phyloP scores from a whole-genome alignment of 208 protist species.

The Acanthamoeba lenticulata region DNA sequence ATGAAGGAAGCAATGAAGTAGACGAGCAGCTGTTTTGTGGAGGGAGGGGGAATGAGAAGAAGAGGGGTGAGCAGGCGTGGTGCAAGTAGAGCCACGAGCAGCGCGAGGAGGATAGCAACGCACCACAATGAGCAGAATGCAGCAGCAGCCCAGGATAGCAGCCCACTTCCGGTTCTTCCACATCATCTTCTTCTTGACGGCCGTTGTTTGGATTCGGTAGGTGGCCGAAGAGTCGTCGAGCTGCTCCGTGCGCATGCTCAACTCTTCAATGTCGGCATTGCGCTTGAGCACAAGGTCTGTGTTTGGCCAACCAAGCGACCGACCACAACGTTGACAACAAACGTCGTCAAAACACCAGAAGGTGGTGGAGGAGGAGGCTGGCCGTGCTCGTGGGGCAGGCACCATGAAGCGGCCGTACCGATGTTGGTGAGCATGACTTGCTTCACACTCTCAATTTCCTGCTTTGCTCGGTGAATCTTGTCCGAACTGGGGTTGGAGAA shows the following conservation, averaged over 20 bases:
- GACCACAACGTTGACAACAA: neutral
- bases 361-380: neutral
- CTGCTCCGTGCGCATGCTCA: slow-evolving; percentile 3
- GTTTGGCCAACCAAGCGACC: neutral
- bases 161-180: slow-evolving; percentile 42
- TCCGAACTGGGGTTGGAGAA: slow-evolving; percentile 17
- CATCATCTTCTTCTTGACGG: slow-evolving; percentile 48
- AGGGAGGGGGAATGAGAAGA: neutral
- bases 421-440: slow-evolving; percentile 15
- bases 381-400: neutral
- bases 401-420: neutral
- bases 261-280: slow-evolving; percentile 37
- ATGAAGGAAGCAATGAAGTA: neutral
- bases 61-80: neutral
- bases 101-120: neutral
- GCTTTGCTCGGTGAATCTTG: neutral
- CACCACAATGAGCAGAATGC: neutral
- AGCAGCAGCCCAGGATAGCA: slow-evolving; percentile 15
- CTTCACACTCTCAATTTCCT: slow-evolving; percentile 21
- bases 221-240: neutral
- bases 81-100: neutral
- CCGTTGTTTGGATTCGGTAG: neutral
- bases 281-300: slow-evolving; percentile 41
- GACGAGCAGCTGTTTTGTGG: neutral
- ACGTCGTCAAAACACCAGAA: no score